Evolutionary conservation across 2,329 filamentous ascomycete genomes (phyloP).

Genomic region (Malbranchea zuffiana): DNA sequence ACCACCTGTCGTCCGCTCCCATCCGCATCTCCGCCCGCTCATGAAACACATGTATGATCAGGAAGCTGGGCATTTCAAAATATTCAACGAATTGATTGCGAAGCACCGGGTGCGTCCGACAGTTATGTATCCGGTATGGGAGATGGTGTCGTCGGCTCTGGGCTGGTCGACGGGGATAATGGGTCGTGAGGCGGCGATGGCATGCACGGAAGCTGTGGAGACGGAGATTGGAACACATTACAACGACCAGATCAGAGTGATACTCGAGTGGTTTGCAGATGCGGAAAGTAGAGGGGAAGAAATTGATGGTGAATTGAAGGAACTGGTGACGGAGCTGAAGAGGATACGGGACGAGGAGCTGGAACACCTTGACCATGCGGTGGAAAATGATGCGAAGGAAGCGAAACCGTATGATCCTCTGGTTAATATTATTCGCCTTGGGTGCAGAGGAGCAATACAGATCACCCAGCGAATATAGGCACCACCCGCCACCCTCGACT

Average conservation of each 20-base stretch:
- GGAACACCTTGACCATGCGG: conserved; percentile 90
- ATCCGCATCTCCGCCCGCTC: conserved; percentile 77
- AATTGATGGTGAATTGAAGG: conserved; percentile 63
- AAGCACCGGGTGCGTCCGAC: conserved; percentile 87
- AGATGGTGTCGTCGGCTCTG: conserved; percentile 62
- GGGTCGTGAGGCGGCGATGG: conserved; percentile 92
- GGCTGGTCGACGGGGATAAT: conserved; percentile 85
- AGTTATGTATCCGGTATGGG: conserved; percentile 85
- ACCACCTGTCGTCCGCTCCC: conserved; percentile 62
- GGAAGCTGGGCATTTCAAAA: conserved; percentile 74
- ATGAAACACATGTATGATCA: conserved; percentile 99
- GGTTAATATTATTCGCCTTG: conserved; percentile 76
- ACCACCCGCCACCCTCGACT: background rate
- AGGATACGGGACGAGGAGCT: conserved; percentile 89
- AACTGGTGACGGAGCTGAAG: conserved; percentile 62
- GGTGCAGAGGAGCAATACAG: conserved; percentile 88
- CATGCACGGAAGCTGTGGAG: conserved; percentile 95
- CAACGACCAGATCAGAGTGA: conserved; percentile 73
- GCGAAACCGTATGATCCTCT: conserved; percentile 82
- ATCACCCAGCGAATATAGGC: conserved; percentile 47
- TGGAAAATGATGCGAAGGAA: conserved; percentile 84
- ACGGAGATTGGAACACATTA: conserved; percentile 97
- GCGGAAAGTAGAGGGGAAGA: conserved; percentile 70
- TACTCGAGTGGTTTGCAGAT: conserved; percentile 69
- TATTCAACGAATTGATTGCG: conserved; percentile 72